These are phyloP conservation scores for Cryoendolithus antarcticus DNA, from an alignment of 2,329 filamentous ascomycete species.

Conservation along the genomic window DNA sequence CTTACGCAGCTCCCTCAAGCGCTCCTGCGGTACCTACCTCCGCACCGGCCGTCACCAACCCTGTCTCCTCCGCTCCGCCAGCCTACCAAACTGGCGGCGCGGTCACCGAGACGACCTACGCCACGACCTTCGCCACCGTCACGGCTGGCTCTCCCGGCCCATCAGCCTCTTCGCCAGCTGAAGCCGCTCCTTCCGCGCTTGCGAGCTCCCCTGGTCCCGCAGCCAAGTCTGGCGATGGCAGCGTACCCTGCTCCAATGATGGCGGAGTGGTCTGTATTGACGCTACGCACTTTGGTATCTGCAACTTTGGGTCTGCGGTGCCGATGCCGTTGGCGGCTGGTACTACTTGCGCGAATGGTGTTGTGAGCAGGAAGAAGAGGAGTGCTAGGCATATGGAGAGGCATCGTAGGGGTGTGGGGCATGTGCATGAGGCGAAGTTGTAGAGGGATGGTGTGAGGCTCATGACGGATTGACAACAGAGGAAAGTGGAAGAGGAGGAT, in stretches of 20 bases:
- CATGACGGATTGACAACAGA: too few relatives aligned
- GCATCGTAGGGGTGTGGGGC: too few relatives aligned
- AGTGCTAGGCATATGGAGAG: too few relatives aligned
- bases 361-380: constrained; percentile 14
- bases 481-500: too few relatives aligned
- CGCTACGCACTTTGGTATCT: constrained; percentile 30
- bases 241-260: constrained; percentile 26
- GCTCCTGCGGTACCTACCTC: too few relatives aligned
- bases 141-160: constrained; percentile 7
- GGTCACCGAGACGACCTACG: constrained; percentile 17
- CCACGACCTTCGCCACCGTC: not conserved
- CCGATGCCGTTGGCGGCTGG: constrained; percentile 29
- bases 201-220: not conserved
- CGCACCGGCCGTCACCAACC: too few relatives aligned
- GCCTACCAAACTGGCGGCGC: constrained; percentile 4
- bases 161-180: constrained; percentile 5
- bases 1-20: too few relatives aligned
- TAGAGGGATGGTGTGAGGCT: too few relatives aligned
- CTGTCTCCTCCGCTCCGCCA: too few relatives aligned
- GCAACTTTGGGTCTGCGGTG: constrained; percentile 31
- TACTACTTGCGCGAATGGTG: constrained; percentile 28
- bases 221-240: constrained; percentile 2
- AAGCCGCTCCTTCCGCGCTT: not conserved
- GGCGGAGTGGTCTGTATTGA: constrained; percentile 34
- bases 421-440: too few relatives aligned